Conservation (phyloP, 352 stramenopile species). For the Phytophthora ramorum region DNA sequence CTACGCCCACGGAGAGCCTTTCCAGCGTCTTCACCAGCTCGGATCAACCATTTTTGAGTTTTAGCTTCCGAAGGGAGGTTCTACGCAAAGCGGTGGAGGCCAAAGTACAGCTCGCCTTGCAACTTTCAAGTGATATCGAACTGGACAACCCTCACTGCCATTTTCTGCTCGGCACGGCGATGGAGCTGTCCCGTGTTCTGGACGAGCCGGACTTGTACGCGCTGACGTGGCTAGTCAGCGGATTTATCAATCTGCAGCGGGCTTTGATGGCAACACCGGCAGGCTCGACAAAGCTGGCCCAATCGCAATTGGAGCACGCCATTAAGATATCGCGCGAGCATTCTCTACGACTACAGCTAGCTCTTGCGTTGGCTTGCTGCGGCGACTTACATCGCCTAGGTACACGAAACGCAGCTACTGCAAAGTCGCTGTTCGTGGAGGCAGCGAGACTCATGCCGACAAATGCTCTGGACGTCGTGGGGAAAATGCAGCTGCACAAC, state of each 20-base stretch:
- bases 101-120: constrained; percentile 50
- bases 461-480: constrained; percentile 32
- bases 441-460: constrained; percentile 41
- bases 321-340: constrained; percentile 45
- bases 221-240: constrained; percentile 55
- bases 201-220: constrained; percentile 55
- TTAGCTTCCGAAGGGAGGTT: constrained; percentile 43
- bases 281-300: constrained; percentile 26
- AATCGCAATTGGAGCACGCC: constrained; percentile 40
- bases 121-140: constrained; percentile 43
- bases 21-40: constrained; percentile 19
- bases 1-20: constrained; percentile 8
- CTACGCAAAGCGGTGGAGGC: constrained; percentile 47
- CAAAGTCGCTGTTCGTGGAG: constrained; percentile 37
- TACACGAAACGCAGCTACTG: constrained; percentile 11
- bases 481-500: constrained; percentile 58
- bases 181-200: constrained; percentile 43
- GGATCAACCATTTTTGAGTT: constrained; percentile 27
- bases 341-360: constrained; percentile 40
- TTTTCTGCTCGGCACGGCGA: constrained; percentile 46
- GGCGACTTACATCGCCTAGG: constrained; percentile 37
- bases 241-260: constrained; percentile 49
- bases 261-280: constrained; percentile 10
- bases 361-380: constrained; percentile 48
- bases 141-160: constrained; percentile 37